Conservation (phyloP, 345 rosid species). For the Gossypium anomalum region DNA sequence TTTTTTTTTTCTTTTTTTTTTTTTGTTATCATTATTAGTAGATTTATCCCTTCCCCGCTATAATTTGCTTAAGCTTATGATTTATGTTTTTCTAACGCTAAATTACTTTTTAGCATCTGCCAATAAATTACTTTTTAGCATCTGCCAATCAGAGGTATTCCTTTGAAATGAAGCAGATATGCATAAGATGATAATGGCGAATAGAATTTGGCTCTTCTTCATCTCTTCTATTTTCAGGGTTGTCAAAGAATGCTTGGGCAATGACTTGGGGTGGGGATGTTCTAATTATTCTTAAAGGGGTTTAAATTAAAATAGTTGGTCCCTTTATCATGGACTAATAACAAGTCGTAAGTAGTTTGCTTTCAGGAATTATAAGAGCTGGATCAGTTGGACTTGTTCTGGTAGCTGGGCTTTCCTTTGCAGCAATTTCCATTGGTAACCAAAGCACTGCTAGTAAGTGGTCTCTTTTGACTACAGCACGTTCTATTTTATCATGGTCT, state of each 20-base stretch:
- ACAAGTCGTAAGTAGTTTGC: slow-evolving; percentile 61
- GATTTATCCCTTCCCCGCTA: not conserved
- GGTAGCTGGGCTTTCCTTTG: slow-evolving; percentile 53
- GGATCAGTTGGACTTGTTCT: slow-evolving; percentile 66
- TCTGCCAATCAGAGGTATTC: not conserved
- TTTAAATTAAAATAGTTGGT: not conserved
- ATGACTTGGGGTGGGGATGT: not conserved
- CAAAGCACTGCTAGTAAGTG: slow-evolving; percentile 52
- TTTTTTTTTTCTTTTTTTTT: no score
- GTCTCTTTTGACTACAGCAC: not conserved
- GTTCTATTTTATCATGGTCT: not conserved
- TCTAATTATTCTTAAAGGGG: not conserved
- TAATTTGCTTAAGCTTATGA: not conserved
- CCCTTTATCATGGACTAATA: slow-evolving; percentile 46
- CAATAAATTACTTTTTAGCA: not conserved
- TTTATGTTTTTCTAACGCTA: not conserved
- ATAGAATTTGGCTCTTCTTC: not conserved
- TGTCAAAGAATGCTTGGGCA: not conserved
- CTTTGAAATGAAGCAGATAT: not conserved
- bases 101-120: not conserved
- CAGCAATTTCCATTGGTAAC: slow-evolving; percentile 55
- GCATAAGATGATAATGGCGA: not conserved
- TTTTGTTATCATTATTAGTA: not conserved
- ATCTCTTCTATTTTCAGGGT: not conserved
- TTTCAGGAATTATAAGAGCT: slow-evolving; percentile 81